These are phyloP conservation scores for Aspergillus sp. DNA, from an alignment of 2,329 filamentous ascomycete genomes.

Conservation along the genomic window DNA sequence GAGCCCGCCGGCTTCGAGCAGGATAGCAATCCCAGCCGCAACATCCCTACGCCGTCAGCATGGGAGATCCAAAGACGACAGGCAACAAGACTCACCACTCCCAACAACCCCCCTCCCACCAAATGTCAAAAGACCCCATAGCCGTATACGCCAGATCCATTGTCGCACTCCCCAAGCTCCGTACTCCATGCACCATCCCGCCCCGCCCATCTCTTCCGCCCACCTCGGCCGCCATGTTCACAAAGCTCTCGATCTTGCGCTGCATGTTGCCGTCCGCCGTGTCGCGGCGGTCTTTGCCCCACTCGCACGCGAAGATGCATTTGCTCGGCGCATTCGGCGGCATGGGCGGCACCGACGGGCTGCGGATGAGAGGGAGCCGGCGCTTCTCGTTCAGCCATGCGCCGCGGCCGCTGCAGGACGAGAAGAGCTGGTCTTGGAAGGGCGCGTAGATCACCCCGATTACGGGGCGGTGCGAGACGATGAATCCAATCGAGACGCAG, in stretches of 20 bases:
- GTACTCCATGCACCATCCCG: conserved; percentile 69
- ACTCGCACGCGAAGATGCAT: conserved; percentile 67
- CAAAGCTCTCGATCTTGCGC: conserved; percentile 63
- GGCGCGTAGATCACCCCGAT: conserved; percentile 67
- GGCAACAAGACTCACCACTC: conserved; percentile 50
- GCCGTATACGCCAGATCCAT: conserved; percentile 66
- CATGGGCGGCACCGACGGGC: conserved; percentile 52
- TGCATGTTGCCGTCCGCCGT: conserved; percentile 56
- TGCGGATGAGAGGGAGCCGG: conserved; percentile 53
- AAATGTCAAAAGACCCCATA: conserved; percentile 67
- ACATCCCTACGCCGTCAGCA: conserved; percentile 47
- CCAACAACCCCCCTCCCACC: conserved; percentile 77
- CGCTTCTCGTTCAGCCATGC: conserved; percentile 60
- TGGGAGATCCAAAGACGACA: not conserved
- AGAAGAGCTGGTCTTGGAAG: conserved; percentile 60
- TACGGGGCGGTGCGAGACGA: conserved; percentile 49
- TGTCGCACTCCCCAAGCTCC: conserved; percentile 64
- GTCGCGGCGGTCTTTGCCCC: conserved; percentile 68
- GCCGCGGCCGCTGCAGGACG: conserved; percentile 55
- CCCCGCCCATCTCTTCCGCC: conserved; percentile 55
- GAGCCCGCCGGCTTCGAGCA: conserved; percentile 64
- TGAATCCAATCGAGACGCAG: conserved; percentile 66
- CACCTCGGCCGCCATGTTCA: conserved; percentile 63
- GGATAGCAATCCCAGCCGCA: conserved; percentile 62
- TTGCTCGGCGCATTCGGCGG: conserved; percentile 55